phyloP scores from a whole-genome alignment of 2,329 filamentous ascomycete species.

The Arthroderma uncinatum region DNA sequence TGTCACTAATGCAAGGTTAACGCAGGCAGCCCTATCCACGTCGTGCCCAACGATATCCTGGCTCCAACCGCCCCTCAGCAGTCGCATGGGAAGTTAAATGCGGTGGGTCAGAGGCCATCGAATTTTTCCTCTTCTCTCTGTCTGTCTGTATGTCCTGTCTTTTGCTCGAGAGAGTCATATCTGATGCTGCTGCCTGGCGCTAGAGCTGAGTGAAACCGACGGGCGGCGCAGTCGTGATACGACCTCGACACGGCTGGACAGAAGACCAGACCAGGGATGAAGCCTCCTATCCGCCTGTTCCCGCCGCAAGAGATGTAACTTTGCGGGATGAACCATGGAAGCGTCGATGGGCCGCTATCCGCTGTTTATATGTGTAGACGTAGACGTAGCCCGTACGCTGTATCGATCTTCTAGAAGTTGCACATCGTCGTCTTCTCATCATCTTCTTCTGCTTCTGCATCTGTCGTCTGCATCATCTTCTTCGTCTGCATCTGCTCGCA shows the following conservation, averaged over 20 bases:
- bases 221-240: background rate
- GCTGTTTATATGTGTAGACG: background rate
- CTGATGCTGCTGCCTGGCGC: background rate
- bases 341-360: background rate
- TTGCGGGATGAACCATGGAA: constrained; percentile 2
- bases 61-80: constrained; percentile 3
- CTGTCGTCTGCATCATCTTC: background rate
- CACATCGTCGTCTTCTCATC: background rate
- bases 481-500: background rate
- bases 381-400: background rate
- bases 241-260: background rate
- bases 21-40: constrained; percentile 11
- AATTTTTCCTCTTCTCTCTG: background rate
- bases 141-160: background rate
- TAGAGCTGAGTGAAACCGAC: background rate
- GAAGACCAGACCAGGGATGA: background rate
- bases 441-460: background rate
- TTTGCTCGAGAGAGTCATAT: background rate
- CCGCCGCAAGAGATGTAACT: background rate
- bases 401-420: too few relatives aligned
- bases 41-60: constrained; percentile 8
- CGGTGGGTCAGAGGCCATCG: background rate
- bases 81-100: constrained; percentile 1
- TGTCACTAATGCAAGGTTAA: constrained; percentile 10
- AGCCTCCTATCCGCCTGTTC: background rate